Evolutionary conservation across 441 rosid genomes (phyloP).

Genomic region (Erodium chrysanthum): DNA sequence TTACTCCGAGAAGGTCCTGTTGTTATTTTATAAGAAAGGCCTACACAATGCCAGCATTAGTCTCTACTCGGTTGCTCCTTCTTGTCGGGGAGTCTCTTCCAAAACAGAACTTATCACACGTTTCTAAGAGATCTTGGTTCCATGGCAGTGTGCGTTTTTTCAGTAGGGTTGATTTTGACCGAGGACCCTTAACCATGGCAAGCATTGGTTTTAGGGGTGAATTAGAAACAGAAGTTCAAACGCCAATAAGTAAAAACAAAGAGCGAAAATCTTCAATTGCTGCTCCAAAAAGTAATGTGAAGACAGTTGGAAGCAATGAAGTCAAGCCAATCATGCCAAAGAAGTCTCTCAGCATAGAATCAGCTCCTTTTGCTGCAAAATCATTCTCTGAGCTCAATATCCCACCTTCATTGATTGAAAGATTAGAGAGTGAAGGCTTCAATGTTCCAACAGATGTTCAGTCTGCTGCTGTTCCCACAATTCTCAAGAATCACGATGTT

Average conservation of each 20-base stretch:
- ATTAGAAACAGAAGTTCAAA: slow-evolving; percentile 22
- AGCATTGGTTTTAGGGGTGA: slow-evolving; percentile 41
- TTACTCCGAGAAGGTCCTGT: not conserved
- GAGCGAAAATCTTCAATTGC: slow-evolving; percentile 24
- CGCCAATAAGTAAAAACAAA: slow-evolving; percentile 24
- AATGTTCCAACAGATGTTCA: slow-evolving; percentile 78
- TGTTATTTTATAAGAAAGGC: not conserved
- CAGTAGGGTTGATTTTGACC: slow-evolving; percentile 27
- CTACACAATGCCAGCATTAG: slow-evolving; percentile 35
- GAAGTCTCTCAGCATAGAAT: slow-evolving; percentile 33
- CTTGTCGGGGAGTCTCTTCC: slow-evolving; percentile 44
- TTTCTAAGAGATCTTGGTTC: slow-evolving; percentile 33
- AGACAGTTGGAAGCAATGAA: slow-evolving; percentile 9
- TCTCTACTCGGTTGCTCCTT: slow-evolving; percentile 51
- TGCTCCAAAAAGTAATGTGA: slow-evolving; percentile 29
- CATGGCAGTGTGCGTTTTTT: slow-evolving; percentile 30
- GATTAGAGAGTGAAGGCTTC: slow-evolving; percentile 67
- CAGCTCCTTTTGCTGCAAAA: slow-evolving; percentile 54
- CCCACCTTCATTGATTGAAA: slow-evolving; percentile 47
- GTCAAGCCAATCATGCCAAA: slow-evolving; percentile 28
- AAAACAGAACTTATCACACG: slow-evolving; percentile 32
- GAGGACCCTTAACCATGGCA: slow-evolving; percentile 49
- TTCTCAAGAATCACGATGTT: slow-evolving; percentile 59
- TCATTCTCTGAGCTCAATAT: slow-evolving; percentile 84
- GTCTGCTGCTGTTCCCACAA: slow-evolving; percentile 63